Conservation (phyloP, 345 rosid genomes). For the Populus simonii region DNA sequence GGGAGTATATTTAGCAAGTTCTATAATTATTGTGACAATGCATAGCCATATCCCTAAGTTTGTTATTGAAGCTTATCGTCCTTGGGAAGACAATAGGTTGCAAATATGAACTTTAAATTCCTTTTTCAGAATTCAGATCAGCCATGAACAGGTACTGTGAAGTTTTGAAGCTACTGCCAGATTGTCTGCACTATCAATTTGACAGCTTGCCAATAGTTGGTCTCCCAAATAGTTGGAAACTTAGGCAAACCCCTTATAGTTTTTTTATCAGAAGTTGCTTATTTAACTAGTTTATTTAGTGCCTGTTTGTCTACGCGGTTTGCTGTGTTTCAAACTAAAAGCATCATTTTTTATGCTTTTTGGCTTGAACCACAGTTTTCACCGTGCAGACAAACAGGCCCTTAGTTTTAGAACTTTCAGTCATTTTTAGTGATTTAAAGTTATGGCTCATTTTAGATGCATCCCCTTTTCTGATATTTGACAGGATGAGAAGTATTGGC, state of each 20-base stretch:
- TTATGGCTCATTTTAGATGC: not conserved
- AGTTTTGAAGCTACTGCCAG: not conserved
- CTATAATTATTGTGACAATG: not conserved
- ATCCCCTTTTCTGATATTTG: not conserved
- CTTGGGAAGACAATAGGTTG: not conserved
- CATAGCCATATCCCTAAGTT: not conserved
- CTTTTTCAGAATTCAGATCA: not conserved
- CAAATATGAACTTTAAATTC: not conserved
- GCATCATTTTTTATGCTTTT: too few species aligned
- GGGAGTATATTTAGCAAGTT: not conserved
- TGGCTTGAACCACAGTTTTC: too few species aligned
- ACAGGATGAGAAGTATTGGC: slow-evolving; percentile 62
- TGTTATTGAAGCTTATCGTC: not conserved
- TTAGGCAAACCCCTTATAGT: not conserved
- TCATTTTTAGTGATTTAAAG: not conserved
- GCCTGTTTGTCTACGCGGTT: too few species aligned
- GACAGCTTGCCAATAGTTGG: not conserved
- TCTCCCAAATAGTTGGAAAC: not conserved
- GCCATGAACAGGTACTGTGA: not conserved
- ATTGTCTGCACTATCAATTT: not conserved
- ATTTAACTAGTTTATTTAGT: not conserved
- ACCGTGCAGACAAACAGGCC: too few species aligned
- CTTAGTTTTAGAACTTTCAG: not conserved
- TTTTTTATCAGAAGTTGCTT: not conserved
- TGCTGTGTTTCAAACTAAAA: too few species aligned